These are phyloP conservation scores for Penicillium sumatraense DNA, from an alignment of 2,329 filamentous ascomycete genomes.

Conservation along the genomic window DNA sequence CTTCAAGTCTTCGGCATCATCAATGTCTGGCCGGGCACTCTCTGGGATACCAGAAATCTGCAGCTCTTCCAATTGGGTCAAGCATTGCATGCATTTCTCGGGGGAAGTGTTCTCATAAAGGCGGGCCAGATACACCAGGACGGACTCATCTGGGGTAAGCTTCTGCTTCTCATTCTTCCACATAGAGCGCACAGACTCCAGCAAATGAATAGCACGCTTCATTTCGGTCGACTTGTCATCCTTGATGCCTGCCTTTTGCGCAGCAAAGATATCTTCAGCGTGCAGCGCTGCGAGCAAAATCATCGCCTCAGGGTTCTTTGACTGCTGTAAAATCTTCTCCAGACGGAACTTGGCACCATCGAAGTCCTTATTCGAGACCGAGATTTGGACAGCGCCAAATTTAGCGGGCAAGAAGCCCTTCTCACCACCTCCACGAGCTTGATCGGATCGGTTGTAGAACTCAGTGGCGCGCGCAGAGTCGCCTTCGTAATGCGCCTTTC, in stretches of 20 bases:
- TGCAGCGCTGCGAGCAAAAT: constrained; percentile 88
- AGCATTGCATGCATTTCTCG: constrained; percentile 88
- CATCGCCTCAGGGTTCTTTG: constrained; percentile 85
- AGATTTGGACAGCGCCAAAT: constrained; percentile 89
- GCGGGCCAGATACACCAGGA: constrained; percentile 87
- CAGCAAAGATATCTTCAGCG: constrained; percentile 89
- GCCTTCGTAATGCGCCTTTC: constrained; percentile 85
- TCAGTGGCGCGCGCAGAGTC: constrained; percentile 77
- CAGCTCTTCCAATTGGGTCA: constrained; percentile 89
- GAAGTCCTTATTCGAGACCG: constrained; percentile 79
- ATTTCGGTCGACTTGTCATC: constrained; percentile 86
- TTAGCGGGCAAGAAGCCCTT: constrained; percentile 91
- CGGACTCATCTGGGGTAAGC: constrained; percentile 77
- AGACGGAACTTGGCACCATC: constrained; percentile 91
- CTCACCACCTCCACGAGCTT: constrained; percentile 88
- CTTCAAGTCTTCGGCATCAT: constrained; percentile 62
- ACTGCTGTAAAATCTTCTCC: constrained; percentile 90
- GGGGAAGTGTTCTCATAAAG: constrained; percentile 85
- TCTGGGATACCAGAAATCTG: constrained; percentile 78
- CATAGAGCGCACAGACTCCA: constrained; percentile 81
- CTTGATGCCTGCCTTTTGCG: constrained; percentile 75
- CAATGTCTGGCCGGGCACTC: constrained; percentile 65
- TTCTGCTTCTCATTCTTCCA: constrained; percentile 96
- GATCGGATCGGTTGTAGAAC: constrained; percentile 87
- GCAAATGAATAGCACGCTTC: constrained; percentile 81